Base-by-base conservation (phyloP, 441 rosid genomes). In the Adansonia gregorii region DNA sequence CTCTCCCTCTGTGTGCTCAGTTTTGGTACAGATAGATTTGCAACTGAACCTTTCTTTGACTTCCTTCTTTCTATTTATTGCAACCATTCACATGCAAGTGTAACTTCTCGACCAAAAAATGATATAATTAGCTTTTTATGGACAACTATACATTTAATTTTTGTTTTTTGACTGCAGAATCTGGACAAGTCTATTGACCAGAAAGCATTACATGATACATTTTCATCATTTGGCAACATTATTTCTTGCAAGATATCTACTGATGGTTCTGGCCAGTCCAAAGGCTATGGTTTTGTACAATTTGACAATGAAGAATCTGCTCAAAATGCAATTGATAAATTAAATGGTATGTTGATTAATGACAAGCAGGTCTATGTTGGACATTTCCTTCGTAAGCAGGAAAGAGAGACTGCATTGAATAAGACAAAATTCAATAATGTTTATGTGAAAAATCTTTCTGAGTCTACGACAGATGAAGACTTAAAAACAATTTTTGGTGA, bases 321-420 rank as follows among this genome's bases (percentile, higher is more conserved):
- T 59, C 89, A 89, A 75, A 83, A n/a, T 74, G 92, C 95, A 11
- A 88, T 89, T 24, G 89, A 88, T 22, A 85, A 89, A 77, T 78
- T 91, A 63, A 88, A 91, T 76, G 95, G 93, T 56, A 91, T 89
- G 93, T 87, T 91, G 73, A 83, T 91, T 15, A 91, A 91, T 73
- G 95, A 87, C 64, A 91, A 89, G 79, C 95, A 91, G 79, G 95
- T 91, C 1, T 91, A 81, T 73, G 95, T 91, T 80, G 95, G 93
- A 66, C 91, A 79, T 66, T 91, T 89, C 81, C 87, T 91, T 74
- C 93, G 87, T 69, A 91, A 88, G 84, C 93, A 78, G 78, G 92
- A 89, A 79, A 87, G 95, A 61, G 93, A 89, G 17, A 80, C 75
- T 64, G 76, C 86, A 0, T 73, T 61, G 35, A 77, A 75, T 68